Evolutionary conservation across 2,329 filamentous ascomycete species (phyloP).

Genomic region (Pseudocercospora fuligena): DNA sequence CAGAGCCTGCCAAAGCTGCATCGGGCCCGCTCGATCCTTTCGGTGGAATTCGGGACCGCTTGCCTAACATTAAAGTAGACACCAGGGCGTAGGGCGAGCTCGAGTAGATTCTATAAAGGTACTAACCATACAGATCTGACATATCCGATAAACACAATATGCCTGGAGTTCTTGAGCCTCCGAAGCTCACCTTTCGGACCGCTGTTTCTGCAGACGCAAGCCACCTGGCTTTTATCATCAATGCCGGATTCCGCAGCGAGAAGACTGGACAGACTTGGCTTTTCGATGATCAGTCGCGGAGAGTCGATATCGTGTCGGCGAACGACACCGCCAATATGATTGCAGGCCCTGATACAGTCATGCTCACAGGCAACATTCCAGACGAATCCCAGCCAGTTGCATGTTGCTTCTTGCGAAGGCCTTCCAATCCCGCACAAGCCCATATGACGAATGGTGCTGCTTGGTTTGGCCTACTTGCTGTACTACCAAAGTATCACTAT

Average conservation of each 20-base stretch:
- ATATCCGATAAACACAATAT: background rate
- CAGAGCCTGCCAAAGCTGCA: background rate
- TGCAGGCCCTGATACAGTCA: conserved; percentile 5
- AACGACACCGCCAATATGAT: conserved; percentile 7
- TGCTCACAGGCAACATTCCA: conserved; percentile 13
- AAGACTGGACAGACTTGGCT: conserved; percentile 22
- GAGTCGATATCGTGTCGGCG: conserved; percentile 19
- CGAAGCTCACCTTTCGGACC: conserved; percentile 13
- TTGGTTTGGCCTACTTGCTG: conserved; percentile 19
- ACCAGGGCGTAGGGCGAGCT: background rate
- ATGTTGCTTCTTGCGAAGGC: conserved; percentile 16
- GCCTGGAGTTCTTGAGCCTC: background rate
- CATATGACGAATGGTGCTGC: conserved; percentile 14
- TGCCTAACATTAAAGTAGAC: background rate
- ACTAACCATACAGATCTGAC: background rate
- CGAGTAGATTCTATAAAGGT: background rate
- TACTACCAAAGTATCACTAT: conserved; percentile 5
- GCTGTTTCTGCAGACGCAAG: conserved; percentile 9
- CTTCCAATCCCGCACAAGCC: background rate
- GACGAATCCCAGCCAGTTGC: background rate
- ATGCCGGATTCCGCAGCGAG: conserved; percentile 22
- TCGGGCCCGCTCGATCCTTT: background rate
- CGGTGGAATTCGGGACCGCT: background rate
- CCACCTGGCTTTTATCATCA: conserved; percentile 17
- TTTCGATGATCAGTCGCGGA: conserved; percentile 15